Percentiles rank a stretch among this genome's conserved stretches.
Evolutionary conservation across 2,329 filamentous ascomycete genomes (phyloP).

Genomic region (Penicillium sp.): DNA sequence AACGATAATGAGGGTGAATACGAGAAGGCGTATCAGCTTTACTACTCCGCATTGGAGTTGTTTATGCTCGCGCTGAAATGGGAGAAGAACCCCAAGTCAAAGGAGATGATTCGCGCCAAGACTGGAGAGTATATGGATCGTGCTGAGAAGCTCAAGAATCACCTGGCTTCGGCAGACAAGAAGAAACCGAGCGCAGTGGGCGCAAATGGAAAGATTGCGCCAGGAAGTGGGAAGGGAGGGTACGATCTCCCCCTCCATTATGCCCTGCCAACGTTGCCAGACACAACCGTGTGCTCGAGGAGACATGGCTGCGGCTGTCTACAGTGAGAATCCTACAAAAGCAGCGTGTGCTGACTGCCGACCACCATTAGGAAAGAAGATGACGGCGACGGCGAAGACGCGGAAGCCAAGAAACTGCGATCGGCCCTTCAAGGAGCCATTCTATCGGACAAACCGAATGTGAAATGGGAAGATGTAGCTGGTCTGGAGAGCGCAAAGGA

Average conservation of each 20-base stretch:
- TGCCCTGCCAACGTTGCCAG: not conserved
- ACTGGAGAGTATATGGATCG: conserved; percentile 97
- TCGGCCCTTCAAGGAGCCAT: conserved; percentile 89
- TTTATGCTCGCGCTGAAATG: conserved; percentile 99
- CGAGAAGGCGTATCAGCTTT: conserved; percentile 91
- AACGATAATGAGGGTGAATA: conserved; percentile 93
- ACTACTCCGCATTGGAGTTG: conserved; percentile 91
- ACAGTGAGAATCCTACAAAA: conserved; percentile 1
- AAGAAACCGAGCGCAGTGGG: conserved; percentile 49
- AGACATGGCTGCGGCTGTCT: not conserved
- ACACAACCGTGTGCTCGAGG: not conserved
- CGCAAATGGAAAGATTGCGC: conserved; percentile 47
- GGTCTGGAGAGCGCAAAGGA: conserved; percentile 92
- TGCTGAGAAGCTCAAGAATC: conserved; percentile 93
- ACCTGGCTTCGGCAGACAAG: conserved; percentile 61
- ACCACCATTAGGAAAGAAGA: conserved; percentile 42
- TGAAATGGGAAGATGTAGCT: conserved; percentile 97
- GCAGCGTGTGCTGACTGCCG: conserved; percentile 4
- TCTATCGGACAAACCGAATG: conserved; percentile 87
- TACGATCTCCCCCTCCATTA: conserved; percentile 26
- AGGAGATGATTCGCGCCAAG: conserved; percentile 95
- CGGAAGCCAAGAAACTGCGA: conserved; percentile 91
- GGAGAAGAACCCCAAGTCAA: conserved; percentile 97
- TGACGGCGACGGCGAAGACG: conserved; percentile 64
- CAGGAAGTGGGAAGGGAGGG: conserved; percentile 51